Evolutionary conservation across 192 early-diverging fungal species (phyloP).

Genomic region (Coemansia pectinata): DNA sequence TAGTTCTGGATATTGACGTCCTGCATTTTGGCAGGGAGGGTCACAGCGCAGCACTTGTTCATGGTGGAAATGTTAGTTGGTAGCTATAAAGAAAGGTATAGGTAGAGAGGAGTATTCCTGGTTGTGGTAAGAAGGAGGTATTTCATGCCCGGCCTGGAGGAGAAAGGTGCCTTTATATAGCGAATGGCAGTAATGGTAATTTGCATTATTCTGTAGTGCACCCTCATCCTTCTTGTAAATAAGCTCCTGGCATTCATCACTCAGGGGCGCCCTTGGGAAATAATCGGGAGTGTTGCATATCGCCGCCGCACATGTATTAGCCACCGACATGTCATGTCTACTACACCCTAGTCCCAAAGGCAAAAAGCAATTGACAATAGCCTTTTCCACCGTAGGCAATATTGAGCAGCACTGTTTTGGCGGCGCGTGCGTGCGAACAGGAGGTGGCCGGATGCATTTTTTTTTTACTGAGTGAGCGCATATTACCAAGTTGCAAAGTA

Average conservation of each 20-base stretch:
- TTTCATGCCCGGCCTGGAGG: neutral
- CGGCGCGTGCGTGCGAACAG: conserved; percentile 3
- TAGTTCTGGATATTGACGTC: conserved; percentile 60
- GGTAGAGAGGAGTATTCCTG: neutral
- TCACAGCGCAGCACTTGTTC: conserved; percentile 4
- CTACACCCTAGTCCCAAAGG: conserved; percentile 1
- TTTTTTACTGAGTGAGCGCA: neutral
- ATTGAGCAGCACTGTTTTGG: neutral
- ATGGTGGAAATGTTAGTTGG: conserved; percentile 1
- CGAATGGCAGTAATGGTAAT: neutral
- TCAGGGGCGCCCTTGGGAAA: conserved; percentile 3
- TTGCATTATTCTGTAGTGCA: neutral
- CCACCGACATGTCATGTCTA: neutral
- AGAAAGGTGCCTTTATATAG: neutral
- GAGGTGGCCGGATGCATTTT: neutral
- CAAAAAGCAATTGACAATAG: neutral
- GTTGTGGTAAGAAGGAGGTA: neutral
- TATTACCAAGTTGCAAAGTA: neutral
- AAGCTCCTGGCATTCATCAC: neutral
- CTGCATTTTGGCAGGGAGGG: conserved; percentile 21
- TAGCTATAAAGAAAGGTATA: neutral
- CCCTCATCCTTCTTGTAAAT: neutral
- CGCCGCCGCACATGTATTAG: conserved; percentile 1
- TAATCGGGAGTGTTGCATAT: neutral
- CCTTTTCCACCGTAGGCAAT: neutral